Evolutionary conservation across 148 eudicot species (phyloP), one percentile per base, ranked within the genome.

Genomic region (Silene conica): DNA sequence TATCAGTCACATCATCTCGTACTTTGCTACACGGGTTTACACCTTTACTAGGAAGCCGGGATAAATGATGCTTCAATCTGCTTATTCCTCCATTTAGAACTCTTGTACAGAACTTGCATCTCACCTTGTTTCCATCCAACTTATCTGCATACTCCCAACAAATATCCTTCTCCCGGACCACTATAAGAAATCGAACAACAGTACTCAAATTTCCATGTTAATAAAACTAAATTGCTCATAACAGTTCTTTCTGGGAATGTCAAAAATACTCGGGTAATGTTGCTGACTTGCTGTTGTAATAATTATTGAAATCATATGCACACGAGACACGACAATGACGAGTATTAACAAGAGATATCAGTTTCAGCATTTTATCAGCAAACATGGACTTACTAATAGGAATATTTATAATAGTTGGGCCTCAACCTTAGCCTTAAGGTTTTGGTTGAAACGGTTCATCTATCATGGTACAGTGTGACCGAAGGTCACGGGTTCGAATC

Each of bases 131-230:
- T 10, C 98, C 98, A 64, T 94, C 98, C 70, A 94, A 80, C 80
- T 87, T 88, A 57, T 94, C 98, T 25, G 96, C 98, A 78, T 94
- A 92, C 81, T 94, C 97, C 98, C 98, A 94, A 77, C 97, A 94
- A 54, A 81, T 78, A 78, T 94, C 98, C 85, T 86, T 94, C 77
- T 94, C 98, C 31, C 98, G 90, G 78, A 94, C 98, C 98, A 94
- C 97, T 92, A 85, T 12, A 69, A 55, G 21, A 75, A 68, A 26
- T 41, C 4, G 13, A 76, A 61, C 25, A 41, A 34, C 6, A 25
- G 6, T 14, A 21, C 10, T 16, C 71, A 25, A 67, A 14, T 18
- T 31, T 20, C 13, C n/a, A 4, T 1, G 50, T 7, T 43, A 21
- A 43, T 67, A 34, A 34, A 34, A 34, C 41, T 3, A 3, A 34